Evolutionary conservation across 2,329 filamentous ascomycete species (phyloP).

Genomic region (Phyllosticta citriasiana): DNA sequence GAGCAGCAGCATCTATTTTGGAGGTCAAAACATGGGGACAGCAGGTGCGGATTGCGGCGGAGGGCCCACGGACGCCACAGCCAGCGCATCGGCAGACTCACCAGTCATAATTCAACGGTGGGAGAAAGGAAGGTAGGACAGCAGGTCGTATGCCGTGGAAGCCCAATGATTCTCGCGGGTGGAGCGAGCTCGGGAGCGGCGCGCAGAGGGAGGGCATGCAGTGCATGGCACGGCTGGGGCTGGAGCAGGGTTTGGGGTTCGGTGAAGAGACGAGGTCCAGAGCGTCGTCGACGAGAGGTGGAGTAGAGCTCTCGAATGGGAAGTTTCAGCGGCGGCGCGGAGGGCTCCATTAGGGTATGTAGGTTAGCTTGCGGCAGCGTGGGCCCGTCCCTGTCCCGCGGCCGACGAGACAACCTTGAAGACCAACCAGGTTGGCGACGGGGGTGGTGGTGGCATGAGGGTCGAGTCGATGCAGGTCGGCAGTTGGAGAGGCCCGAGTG

Average conservation of each 20-base stretch:
- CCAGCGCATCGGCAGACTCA: slow-evolving; percentile 11
- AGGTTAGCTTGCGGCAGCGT: neutral
- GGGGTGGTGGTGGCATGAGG: neutral
- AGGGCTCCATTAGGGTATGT: slow-evolving; percentile 1
- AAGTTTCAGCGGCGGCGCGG: slow-evolving; percentile 8
- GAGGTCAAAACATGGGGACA: slow-evolving; percentile 10
- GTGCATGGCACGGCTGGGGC: no score
- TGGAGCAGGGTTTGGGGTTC: neutral
- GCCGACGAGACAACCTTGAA: neutral
- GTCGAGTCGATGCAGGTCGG: neutral
- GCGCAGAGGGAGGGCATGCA: neutral
- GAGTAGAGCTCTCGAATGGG: neutral
- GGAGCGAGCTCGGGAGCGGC: slow-evolving; percentile 8
- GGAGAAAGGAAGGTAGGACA: slow-evolving; percentile 12
- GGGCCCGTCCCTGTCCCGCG: neutral
- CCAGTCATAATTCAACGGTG: slow-evolving; percentile 16
- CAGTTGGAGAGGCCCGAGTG: no score
- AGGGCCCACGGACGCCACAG: slow-evolving; percentile 14
- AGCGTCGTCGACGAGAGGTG: neutral
- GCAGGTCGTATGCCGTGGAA: slow-evolving; percentile 12
- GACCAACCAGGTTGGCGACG: neutral
- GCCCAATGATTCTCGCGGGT: slow-evolving; percentile 17
- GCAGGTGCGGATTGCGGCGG: slow-evolving; percentile 16
- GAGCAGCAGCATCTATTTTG: neutral
- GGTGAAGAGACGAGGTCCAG: neutral